phyloP scores from a whole-genome alignment of 257 asterid genomes.

The Misopates orontium region DNA sequence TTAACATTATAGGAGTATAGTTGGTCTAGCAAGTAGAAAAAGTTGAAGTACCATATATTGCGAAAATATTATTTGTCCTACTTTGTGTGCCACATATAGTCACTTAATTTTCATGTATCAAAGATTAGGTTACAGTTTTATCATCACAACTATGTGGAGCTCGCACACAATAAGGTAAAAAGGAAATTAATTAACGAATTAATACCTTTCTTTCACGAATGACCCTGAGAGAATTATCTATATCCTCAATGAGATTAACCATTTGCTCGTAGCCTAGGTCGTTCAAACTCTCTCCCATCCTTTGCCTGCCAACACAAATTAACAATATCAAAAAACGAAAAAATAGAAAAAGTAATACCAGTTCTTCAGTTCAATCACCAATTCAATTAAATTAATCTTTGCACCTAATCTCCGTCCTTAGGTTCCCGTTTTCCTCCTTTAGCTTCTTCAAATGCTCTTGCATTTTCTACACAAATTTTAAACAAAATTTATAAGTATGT shows the following conservation, averaged over 20 bases:
- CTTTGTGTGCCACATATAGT: too few relatives aligned
- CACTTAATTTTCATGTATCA: too few relatives aligned
- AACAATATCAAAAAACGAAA: background rate
- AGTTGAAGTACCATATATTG: too few relatives aligned
- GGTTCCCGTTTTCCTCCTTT: conserved; percentile 76
- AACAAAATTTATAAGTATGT: background rate
- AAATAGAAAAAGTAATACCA: background rate
- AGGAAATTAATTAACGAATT: background rate
- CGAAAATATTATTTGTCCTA: too few relatives aligned
- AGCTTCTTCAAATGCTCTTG: conserved; percentile 85
- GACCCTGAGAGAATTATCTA: conserved; percentile 37
- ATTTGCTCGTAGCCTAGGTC: conserved; percentile 50
- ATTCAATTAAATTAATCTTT: background rate
- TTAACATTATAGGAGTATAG: too few relatives aligned
- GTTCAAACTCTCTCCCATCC: conserved; percentile 59
- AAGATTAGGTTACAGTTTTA: too few relatives aligned
- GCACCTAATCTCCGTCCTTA: conserved; percentile 79
- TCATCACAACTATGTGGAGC: too few relatives aligned
- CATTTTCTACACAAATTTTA: conserved; percentile 55
- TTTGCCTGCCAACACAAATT: conserved; percentile 36
- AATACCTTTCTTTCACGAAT: conserved; percentile 56
- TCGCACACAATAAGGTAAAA: background rate
- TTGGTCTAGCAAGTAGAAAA: too few relatives aligned
- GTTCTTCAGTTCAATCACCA: too few relatives aligned
- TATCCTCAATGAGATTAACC: conserved; percentile 51